phyloP scores from a whole-genome alignment of 1,284 basidiomycete species.

The Porphyrellus sp. region DNA sequence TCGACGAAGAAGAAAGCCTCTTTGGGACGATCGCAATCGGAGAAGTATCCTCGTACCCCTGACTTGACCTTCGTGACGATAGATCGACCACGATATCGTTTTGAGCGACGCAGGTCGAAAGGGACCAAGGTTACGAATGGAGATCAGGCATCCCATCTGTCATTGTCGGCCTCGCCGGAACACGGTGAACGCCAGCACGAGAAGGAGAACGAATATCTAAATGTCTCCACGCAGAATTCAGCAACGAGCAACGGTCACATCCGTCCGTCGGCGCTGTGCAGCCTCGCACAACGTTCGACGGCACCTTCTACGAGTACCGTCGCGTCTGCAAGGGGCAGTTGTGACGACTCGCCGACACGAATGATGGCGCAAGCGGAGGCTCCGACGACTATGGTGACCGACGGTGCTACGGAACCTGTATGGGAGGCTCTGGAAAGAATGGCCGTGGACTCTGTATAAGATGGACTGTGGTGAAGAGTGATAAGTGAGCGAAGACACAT shows the following conservation, averaged over 20 bases:
- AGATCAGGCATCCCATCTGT: not conserved
- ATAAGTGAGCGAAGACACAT: not conserved
- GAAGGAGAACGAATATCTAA: constrained; percentile 8
- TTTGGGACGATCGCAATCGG: constrained; percentile 27
- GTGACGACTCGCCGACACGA: constrained; percentile 1
- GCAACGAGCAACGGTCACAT: not conserved
- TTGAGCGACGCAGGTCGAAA: constrained; percentile 21
- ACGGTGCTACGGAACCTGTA: constrained; percentile 14
- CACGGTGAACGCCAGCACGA: not conserved
- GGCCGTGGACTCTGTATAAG: constrained; percentile 20
- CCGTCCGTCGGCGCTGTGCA: constrained; percentile 11
- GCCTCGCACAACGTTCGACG: constrained; percentile 15
- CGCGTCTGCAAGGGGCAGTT: constrained; percentile 8
- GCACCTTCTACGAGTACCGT: constrained; percentile 24
- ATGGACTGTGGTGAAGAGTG: not conserved
- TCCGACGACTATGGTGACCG: not conserved
- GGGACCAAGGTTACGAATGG: not conserved
- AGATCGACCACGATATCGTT: constrained; percentile 27
- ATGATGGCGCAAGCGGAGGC: not conserved
- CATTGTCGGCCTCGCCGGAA: not conserved
- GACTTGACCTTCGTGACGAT: constrained; percentile 34
- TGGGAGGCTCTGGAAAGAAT: constrained; percentile 27
- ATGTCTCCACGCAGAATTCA: not conserved
- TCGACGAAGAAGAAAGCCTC: constrained; percentile 3
- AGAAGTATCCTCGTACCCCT: constrained; percentile 21